Conservation (phyloP, 1,284 basidiomycete species). For the Malassezia restricta region DNA sequence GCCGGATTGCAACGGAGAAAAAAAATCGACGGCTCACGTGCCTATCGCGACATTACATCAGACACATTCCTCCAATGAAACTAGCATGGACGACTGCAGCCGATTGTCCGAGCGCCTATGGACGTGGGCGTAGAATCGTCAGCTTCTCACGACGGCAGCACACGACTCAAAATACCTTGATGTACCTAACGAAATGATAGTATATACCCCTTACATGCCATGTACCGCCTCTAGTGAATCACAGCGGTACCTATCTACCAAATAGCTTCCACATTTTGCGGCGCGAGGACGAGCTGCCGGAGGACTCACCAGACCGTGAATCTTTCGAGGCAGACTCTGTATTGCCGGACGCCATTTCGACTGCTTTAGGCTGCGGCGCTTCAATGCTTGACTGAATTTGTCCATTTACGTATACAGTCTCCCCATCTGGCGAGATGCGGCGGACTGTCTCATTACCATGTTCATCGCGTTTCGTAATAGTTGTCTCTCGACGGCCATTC, state of each 20-base stretch:
- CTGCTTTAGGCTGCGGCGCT: neutral
- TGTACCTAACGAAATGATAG: too few relatives aligned
- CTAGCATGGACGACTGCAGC: too few relatives aligned
- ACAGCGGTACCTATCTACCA: too few relatives aligned
- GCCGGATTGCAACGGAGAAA: neutral
- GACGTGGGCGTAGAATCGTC: too few relatives aligned
- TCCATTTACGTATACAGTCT: constrained; percentile 31
- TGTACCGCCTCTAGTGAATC: too few relatives aligned
- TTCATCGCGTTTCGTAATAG: constrained; percentile 27
- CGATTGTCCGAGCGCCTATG: too few relatives aligned
- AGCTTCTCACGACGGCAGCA: too few relatives aligned
- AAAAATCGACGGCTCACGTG: constrained; percentile 3
- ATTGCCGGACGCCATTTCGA: neutral
- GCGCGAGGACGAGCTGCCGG: neutral
- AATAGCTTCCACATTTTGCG: constrained; percentile 16
- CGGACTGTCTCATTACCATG: constrained; percentile 34
- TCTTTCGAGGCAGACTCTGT: constrained; percentile 1
- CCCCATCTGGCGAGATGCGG: constrained; percentile 25
- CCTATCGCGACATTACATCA: neutral
- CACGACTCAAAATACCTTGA: too few relatives aligned
- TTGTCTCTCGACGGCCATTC: constrained; percentile 31
- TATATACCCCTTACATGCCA: too few relatives aligned
- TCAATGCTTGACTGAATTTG: constrained; percentile 18
- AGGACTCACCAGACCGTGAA: neutral
- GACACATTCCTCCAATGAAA: neutral